These are phyloP conservation scores for Penicillium psychrosexuale DNA, from an alignment of 2,329 filamentous ascomycete genomes.

Conservation along the genomic window DNA sequence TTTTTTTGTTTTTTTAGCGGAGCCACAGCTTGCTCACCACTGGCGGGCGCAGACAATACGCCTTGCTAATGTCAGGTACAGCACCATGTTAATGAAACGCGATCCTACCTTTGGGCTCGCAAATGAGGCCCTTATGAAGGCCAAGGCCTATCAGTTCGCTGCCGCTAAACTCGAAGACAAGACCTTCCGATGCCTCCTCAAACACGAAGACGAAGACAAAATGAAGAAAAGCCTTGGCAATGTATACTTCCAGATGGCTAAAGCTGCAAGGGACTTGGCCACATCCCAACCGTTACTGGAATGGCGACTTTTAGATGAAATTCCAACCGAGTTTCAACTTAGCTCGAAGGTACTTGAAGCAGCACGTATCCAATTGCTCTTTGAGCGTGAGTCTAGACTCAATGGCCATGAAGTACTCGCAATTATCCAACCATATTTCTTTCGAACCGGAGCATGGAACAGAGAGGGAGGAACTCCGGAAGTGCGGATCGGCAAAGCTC, in stretches of 20 bases:
- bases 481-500: not conserved
- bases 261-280: not conserved
- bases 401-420: not conserved
- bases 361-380: not conserved
- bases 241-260: not conserved
- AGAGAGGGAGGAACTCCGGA: no score
- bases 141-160: not conserved
- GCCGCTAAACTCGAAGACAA: not conserved
- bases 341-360: not conserved
- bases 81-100: no score
- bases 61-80: not conserved
- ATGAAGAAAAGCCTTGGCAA: not conserved
- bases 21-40: not conserved
- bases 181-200: not conserved
- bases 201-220: not conserved
- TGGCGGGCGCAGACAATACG: not conserved
- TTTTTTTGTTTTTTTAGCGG: not conserved
- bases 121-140: not conserved
- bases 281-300: not conserved
- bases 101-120: not conserved
- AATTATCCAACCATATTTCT: not conserved
- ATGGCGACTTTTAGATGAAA: not conserved
- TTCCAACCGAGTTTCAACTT: not conserved
- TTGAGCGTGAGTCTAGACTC: not conserved
- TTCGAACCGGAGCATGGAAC: not conserved